phyloP scores from a whole-genome alignment of 345 rosid species.

The Lepidium sativum region DNA sequence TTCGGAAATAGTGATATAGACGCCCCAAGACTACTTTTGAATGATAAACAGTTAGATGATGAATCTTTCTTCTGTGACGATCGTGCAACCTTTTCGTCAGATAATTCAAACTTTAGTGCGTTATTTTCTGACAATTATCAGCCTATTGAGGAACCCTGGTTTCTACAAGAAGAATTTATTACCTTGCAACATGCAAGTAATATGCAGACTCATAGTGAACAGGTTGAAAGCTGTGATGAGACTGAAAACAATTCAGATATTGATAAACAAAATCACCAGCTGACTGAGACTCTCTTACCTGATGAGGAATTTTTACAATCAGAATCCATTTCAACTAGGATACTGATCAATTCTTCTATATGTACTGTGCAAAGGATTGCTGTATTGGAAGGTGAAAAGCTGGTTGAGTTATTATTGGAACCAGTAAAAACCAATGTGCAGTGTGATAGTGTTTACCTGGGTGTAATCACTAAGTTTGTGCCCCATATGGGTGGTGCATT shows the following conservation, averaged over 20 bases:
- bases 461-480: constrained; percentile 72
- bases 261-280: constrained; percentile 34
- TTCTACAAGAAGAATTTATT: constrained; percentile 31
- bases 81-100: constrained; percentile 17
- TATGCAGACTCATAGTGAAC: constrained; percentile 22
- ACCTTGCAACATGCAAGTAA: constrained; percentile 19
- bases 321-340: constrained; percentile 48
- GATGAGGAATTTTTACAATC: constrained; percentile 38
- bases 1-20: constrained; percentile 18
- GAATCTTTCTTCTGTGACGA: constrained; percentile 26
- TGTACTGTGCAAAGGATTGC: constrained; percentile 97
- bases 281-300: constrained; percentile 36
- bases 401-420: constrained; percentile 86
- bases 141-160: constrained; percentile 96
- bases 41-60: constrained; percentile 30
- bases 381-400: constrained; percentile 73
- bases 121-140: constrained; percentile 46
- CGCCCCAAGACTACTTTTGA: constrained; percentile 28
- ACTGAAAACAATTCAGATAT: constrained; percentile 14
- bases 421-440: constrained; percentile 86
- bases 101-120: constrained; percentile 22
- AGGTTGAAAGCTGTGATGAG: constrained; percentile 26
- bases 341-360: constrained; percentile 81
- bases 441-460: constrained; percentile 90
- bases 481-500: constrained; percentile 99